phyloP scores from a whole-genome alignment of 805 yeast genomes.

The Lipomyces sp. region DNA sequence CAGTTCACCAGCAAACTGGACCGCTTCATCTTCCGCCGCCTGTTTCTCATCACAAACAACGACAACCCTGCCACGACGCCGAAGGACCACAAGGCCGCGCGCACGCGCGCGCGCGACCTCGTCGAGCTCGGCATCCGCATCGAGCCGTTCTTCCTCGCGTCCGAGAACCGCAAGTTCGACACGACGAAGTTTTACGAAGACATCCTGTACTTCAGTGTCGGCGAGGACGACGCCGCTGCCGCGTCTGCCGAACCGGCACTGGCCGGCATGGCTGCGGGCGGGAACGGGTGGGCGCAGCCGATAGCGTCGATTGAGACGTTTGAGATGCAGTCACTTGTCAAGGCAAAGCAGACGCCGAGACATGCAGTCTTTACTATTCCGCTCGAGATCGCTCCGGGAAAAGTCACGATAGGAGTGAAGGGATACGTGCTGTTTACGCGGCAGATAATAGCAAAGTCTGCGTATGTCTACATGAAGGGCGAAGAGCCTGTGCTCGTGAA shows the following conservation, averaged over 20 bases:
- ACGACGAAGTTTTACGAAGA: conserved; percentile 52
- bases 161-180: conserved; percentile 42
- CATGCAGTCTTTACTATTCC: conserved; percentile 53
- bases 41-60: conserved; percentile 71
- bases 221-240: neutral
- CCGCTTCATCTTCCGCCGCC: conserved; percentile 53
- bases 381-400: conserved; percentile 49
- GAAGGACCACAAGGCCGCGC: conserved; percentile 46
- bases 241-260: neutral
- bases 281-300: conserved; percentile 24
- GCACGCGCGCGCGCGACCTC: conserved; percentile 59
- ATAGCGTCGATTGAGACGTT: conserved; percentile 25
- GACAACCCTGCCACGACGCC: conserved; percentile 58
- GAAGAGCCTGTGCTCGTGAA: conserved; percentile 51
- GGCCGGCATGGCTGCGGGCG: neutral
- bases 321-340: conserved; percentile 43
- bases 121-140: conserved; percentile 53
- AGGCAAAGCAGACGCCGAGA: conserved; percentile 57
- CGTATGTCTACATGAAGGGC: conserved; percentile 53
- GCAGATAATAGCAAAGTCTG: conserved; percentile 50
- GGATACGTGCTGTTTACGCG: conserved; percentile 66
- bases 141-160: conserved; percentile 59
- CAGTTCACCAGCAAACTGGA: conserved; percentile 48
- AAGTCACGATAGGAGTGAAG: conserved; percentile 59
- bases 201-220: conserved; percentile 19